phyloP scores from a whole-genome alignment of 495 filamentous ascomycete genomes.

The Acidomyces sp. region DNA sequence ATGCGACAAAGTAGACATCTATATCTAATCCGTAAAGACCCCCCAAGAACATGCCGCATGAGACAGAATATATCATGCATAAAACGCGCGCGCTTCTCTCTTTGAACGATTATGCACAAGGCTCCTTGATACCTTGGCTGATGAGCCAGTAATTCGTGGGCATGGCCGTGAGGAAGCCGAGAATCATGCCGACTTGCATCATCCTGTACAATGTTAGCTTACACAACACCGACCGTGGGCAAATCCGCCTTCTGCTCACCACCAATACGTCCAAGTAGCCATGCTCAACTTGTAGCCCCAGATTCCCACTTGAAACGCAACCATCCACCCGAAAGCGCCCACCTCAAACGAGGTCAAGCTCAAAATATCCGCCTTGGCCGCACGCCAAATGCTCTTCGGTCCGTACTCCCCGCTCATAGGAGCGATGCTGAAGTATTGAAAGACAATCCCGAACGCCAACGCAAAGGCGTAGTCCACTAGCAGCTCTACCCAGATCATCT shows the following conservation, averaged over 20 bases:
- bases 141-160: slow-evolving; percentile 27
- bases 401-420: not conserved
- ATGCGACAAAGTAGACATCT: too few relatives aligned
- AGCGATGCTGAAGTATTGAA: slow-evolving; percentile 27
- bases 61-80: too few relatives aligned
- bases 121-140: slow-evolving; percentile 21
- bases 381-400: not conserved
- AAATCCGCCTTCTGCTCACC: not conserved
- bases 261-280: not conserved
- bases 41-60: too few relatives aligned
- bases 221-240: not conserved
- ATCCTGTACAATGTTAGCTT: slow-evolving; percentile 5
- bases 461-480: slow-evolving; percentile 24
- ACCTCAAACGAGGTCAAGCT: not conserved
- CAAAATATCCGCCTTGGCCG: not conserved
- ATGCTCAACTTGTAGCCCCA: not conserved
- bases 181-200: slow-evolving; percentile 27
- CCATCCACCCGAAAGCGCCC: not conserved
- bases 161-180: slow-evolving; percentile 20
- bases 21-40: too few relatives aligned
- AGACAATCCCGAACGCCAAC: slow-evolving; percentile 23
- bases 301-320: not conserved
- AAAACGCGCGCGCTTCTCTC: too few relatives aligned
- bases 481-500: slow-evolving; percentile 11
- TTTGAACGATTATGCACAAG: slow-evolving; percentile 14